Evolutionary conservation across 345 rosid genomes (phyloP).

Genomic region (Isatis tinctoria): DNA sequence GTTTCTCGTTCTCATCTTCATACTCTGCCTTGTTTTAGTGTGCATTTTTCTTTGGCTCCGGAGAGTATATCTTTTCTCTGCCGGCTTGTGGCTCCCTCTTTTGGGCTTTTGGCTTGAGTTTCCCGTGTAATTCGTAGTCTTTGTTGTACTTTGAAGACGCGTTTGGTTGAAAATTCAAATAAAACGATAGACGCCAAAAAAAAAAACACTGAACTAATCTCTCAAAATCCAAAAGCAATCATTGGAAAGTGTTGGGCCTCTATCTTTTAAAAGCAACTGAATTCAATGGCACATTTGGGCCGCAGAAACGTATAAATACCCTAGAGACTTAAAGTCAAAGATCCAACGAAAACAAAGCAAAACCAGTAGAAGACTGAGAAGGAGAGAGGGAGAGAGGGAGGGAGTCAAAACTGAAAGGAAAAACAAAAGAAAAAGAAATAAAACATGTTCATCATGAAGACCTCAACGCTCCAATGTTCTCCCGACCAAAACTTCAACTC

Average conservation of each 20-base stretch:
- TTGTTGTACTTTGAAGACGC: too few species aligned
- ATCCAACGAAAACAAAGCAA: background rate
- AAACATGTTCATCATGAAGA: slow-evolving; percentile 14
- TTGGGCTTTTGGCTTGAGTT: too few species aligned
- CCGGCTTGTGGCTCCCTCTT: too few species aligned
- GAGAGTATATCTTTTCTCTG: too few species aligned
- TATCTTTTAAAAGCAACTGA: background rate
- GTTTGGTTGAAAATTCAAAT: too few species aligned
- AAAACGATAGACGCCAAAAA: too few species aligned
- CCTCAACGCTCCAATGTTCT: slow-evolving; percentile 10
- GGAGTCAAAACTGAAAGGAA: background rate
- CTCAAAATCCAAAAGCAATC: background rate
- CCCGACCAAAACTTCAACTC: slow-evolving; percentile 12
- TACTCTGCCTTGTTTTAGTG: too few species aligned
- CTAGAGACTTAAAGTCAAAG: background rate
- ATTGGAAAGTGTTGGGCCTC: background rate
- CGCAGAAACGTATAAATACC: background rate
- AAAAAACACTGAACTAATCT: background rate
- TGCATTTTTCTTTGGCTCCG: too few species aligned
- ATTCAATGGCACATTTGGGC: background rate
- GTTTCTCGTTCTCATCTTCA: too few species aligned
- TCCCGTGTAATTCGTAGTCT: too few species aligned
- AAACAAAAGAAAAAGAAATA: background rate
- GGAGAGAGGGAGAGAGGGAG: background rate
- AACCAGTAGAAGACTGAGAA: background rate